These are phyloP conservation scores for Aspergillus bridgeri DNA, from an alignment of 495 filamentous ascomycete species.

Conservation along the genomic window DNA sequence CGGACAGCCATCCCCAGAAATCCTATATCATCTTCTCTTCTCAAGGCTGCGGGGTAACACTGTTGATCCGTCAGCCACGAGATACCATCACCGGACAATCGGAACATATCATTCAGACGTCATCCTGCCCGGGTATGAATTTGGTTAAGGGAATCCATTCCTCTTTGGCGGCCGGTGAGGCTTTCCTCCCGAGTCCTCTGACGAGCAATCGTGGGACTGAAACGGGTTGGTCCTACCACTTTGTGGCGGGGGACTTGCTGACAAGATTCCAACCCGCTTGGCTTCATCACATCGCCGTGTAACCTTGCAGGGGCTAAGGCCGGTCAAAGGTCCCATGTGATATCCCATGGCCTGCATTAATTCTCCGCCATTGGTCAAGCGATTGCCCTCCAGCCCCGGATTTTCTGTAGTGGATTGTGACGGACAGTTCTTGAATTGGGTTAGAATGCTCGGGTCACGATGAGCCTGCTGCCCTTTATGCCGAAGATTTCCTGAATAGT, in stretches of 20 bases:
- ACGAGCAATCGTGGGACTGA: background rate
- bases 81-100: slow-evolving; percentile 18
- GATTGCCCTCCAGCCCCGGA: background rate
- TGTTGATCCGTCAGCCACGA: slow-evolving; percentile 12
- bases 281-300: background rate
- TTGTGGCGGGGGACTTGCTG: slow-evolving; percentile 1
- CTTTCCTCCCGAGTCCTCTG: slow-evolving; percentile 3
- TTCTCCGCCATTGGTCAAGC: background rate
- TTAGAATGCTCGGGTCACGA: background rate
- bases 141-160: background rate
- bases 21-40: background rate
- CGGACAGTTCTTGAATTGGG: background rate
- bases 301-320: background rate
- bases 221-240: background rate
- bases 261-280: slow-evolving; percentile 1
- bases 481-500: background rate
- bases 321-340: background rate
- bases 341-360: background rate
- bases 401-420: background rate
- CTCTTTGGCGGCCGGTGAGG: background rate
- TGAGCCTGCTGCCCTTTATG: background rate
- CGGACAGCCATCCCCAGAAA: background rate
- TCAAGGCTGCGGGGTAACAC: slow-evolving; percentile 10
- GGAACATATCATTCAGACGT: slow-evolving; percentile 2
- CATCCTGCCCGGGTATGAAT: background rate